Evolutionary conservation across 306 rosid genomes (phyloP).

Genomic region (Argentina anserina): DNA sequence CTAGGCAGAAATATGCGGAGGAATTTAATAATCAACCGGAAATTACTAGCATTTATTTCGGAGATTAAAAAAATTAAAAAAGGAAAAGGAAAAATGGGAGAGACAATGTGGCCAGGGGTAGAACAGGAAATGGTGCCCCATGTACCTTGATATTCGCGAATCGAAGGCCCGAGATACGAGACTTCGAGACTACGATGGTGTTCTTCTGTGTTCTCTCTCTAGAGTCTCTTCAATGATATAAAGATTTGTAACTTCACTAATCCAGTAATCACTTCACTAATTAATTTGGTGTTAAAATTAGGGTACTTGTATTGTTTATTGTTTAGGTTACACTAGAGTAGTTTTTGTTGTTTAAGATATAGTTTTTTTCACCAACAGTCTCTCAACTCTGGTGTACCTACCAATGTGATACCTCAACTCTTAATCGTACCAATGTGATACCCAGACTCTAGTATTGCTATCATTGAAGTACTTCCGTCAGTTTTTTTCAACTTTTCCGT

Average conservation of each 20-base stretch:
- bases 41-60: not conserved
- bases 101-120: conserved; percentile 24
- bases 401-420: no score
- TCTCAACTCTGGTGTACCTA: no score
- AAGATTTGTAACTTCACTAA: not conserved
- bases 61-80: not conserved
- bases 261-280: no score
- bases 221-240: not conserved
- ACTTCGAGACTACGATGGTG: conserved; percentile 32
- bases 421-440: no score
- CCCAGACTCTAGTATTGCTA: no score
- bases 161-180: conserved; percentile 54
- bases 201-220: conserved; percentile 21
- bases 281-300: no score
- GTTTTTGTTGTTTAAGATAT: no score
- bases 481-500: no score
- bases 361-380: no score
- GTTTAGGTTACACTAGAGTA: no score
- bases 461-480: no score
- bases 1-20: conserved; percentile 12
- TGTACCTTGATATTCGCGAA: conserved; percentile 39
- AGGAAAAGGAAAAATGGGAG: not conserved
- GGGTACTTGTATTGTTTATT: no score
- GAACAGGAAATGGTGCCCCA: conserved; percentile 31
- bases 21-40: not conserved